A percentile compares a stretch with the other conserved stretches of the same genome.
These are phyloP conservation scores for Scopulariopsis brevicaulis DNA, from an alignment of 2,329 filamentous ascomycete genomes.

Conservation along the genomic window DNA sequence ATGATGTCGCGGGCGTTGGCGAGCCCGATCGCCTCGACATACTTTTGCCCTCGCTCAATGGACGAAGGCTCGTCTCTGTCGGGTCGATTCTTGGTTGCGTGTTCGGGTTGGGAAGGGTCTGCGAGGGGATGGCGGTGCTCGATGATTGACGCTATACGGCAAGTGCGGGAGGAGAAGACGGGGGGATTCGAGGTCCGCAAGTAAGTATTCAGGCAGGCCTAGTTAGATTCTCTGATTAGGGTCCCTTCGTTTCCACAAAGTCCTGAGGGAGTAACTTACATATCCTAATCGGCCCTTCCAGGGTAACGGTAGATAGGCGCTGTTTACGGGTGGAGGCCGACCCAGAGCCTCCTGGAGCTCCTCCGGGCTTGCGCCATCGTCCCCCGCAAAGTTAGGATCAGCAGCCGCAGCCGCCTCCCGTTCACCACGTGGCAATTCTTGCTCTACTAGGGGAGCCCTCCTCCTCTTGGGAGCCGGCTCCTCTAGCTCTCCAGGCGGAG, in stretches of 20 bases:
- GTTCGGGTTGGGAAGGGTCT: constrained; percentile 65
- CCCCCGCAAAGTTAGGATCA: constrained; percentile 7
- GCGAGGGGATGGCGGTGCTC: constrained; percentile 76
- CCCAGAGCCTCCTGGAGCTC: background rate
- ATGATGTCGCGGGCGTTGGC: constrained; percentile 73
- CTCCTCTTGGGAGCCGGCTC: background rate
- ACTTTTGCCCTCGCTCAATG: constrained; percentile 54
- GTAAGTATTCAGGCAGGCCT: constrained; percentile 89
- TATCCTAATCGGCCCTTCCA: constrained; percentile 88
- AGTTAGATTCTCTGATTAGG: constrained; percentile 5
- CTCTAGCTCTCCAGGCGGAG: background rate
- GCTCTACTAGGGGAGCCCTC: background rate
- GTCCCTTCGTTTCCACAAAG: background rate
- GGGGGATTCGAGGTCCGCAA: constrained; percentile 70
- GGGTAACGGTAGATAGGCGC: constrained; percentile 70
- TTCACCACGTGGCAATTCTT: background rate
- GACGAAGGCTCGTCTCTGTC: constrained; percentile 62
- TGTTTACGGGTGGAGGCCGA: constrained; percentile 72
- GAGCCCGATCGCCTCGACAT: constrained; percentile 66
- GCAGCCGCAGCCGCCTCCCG: background rate
- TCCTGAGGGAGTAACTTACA: constrained; percentile 36
- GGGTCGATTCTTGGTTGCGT: constrained; percentile 76
- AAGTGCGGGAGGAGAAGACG: constrained; percentile 84
- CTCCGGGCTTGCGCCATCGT: constrained; percentile 12
- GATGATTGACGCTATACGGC: constrained; percentile 79